phyloP scores from a whole-genome alignment of 1,284 basidiomycete species.

The Peniophora sp. region DNA sequence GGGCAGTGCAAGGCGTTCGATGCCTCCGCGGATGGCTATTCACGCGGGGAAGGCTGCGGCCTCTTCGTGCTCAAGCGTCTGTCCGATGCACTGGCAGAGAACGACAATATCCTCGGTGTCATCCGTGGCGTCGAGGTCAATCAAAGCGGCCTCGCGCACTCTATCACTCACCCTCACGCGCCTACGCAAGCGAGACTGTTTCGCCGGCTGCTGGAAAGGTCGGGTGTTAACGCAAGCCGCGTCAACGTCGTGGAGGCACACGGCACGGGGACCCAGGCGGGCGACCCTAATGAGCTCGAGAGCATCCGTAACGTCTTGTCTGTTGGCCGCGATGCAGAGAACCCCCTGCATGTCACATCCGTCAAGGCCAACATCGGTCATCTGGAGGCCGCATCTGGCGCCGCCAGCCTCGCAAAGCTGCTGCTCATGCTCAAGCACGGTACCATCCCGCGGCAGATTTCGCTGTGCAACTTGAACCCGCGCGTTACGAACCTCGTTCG shows the following conservation, averaged over 20 bases:
- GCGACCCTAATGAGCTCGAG: slow-evolving; percentile 57
- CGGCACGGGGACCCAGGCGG: slow-evolving; percentile 60
- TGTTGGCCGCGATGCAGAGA: slow-evolving; percentile 27
- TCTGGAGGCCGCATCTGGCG: slow-evolving; percentile 67
- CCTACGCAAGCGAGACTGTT: slow-evolving; percentile 53
- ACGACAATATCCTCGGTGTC: slow-evolving; percentile 58
- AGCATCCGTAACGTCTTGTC: slow-evolving; percentile 54
- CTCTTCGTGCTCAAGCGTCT: slow-evolving; percentile 67
- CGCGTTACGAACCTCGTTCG: slow-evolving; percentile 37
- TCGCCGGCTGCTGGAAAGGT: slow-evolving; percentile 33
- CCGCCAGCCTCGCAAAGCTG: slow-evolving; percentile 61
- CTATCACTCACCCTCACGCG: slow-evolving; percentile 65
- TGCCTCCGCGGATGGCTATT: slow-evolving; percentile 64
- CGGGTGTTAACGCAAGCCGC: slow-evolving; percentile 36
- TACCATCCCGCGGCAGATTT: slow-evolving; percentile 53
- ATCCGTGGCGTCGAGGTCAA: slow-evolving; percentile 65
- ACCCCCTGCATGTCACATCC: slow-evolving; percentile 57
- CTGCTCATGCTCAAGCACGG: slow-evolving; percentile 56
- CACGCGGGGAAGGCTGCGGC: slow-evolving; percentile 64
- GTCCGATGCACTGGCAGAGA: slow-evolving; percentile 52
- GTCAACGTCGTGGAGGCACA: slow-evolving; percentile 65
- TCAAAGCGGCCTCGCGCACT: slow-evolving; percentile 54
- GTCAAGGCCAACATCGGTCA: slow-evolving; percentile 71
- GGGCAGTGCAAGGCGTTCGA: slow-evolving; percentile 70
- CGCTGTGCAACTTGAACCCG: slow-evolving; percentile 48